Evolutionary conservation across 169 alveolate species (phyloP), one percentile per base, ranked within the genome.

Genomic region (Cryptosporidium canis): DNA sequence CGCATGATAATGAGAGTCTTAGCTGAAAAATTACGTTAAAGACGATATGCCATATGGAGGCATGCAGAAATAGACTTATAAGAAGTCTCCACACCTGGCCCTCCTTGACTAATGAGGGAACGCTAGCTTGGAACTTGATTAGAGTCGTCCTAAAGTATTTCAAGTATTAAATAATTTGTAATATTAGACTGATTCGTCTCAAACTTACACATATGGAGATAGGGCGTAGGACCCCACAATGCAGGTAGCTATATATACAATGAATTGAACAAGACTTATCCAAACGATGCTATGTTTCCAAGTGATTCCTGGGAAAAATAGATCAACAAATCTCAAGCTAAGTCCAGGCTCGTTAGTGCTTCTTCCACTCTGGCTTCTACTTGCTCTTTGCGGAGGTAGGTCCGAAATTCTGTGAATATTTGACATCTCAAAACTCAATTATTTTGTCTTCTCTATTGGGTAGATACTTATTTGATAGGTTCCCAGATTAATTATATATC

Each of bases 31-130:
- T 91, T 43, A 94, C 90, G 77, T 94, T 94, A 83, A 94, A 94
- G 82, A 93, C 85, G n/a, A 93, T 85, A 67, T 94, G 96, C 83
- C 93, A 90, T 35, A 93, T 71, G 48, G 91, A 92, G 31, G 96
- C 95, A 71, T 94, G 96, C 58, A 94, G 67, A 48, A 94, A 92
- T 39, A 92, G 71, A 43, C 95, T 94, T 21, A 92, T 82, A n/a
- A 94, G 82, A 56, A 94, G 82, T 55, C 96, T 83, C 93, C 94
- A 93, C 9, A 94, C 93, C 85, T 94, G 94, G n/a, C 96, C 96
- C 53, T 72, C 72, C 29, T 91, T 92, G 66, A 94, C 91, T 65
- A 83, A 47, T 12, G 94, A 85, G 43, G 93, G 95, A 21, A 84
- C 92, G 48, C 92, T 93, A 2, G 96, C 95, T 31, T 95, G 95